Evolutionary conservation across 495 filamentous ascomycete species (phyloP).

Genomic region (Penicillium lagena): DNA sequence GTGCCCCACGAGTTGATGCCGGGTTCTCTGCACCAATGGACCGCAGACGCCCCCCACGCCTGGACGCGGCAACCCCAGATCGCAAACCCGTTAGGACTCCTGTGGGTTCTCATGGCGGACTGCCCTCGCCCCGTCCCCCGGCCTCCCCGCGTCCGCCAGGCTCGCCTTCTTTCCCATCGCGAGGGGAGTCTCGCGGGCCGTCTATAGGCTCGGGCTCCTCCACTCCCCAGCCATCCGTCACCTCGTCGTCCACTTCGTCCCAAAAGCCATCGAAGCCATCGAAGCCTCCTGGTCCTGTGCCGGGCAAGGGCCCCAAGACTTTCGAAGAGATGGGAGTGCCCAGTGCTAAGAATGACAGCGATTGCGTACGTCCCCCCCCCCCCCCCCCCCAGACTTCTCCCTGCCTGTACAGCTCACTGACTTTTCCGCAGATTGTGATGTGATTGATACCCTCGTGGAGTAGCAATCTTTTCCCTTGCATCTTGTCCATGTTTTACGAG

Average conservation of each 20-base stretch:
- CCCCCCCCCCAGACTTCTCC: not conserved
- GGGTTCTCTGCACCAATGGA: slow-evolving; percentile 46
- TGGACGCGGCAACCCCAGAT: slow-evolving; percentile 28
- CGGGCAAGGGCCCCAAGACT: slow-evolving; percentile 83
- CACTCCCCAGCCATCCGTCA: slow-evolving; percentile 21
- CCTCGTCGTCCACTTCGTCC: slow-evolving; percentile 16
- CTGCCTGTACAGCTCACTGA: slow-evolving; percentile 15
- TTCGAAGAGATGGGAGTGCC: slow-evolving; percentile 98
- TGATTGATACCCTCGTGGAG: slow-evolving; percentile 36
- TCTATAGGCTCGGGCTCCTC: slow-evolving; percentile 25
- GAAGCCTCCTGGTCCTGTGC: slow-evolving; percentile 33
- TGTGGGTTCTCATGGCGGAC: slow-evolving; percentile 13
- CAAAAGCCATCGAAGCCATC: slow-evolving; percentile 25
- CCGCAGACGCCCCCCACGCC: slow-evolving; percentile 27
- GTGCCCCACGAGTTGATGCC: slow-evolving; percentile 41
- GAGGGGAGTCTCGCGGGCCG: slow-evolving; percentile 27
- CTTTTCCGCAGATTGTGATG: slow-evolving; percentile 48
- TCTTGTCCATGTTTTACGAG: no score
- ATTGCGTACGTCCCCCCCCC: slow-evolving; percentile 90
- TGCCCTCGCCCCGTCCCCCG: slow-evolving; percentile 20
- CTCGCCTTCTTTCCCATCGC: slow-evolving; percentile 30
- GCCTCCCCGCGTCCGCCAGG: slow-evolving; percentile 23
- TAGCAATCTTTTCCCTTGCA: no score
- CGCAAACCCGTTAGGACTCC: slow-evolving; percentile 29
- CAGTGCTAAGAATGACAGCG: slow-evolving; percentile 66